Conservation (phyloP, 1,139 yeast species). For the Hyphopichia wangnamkhiaoensis region DNA sequence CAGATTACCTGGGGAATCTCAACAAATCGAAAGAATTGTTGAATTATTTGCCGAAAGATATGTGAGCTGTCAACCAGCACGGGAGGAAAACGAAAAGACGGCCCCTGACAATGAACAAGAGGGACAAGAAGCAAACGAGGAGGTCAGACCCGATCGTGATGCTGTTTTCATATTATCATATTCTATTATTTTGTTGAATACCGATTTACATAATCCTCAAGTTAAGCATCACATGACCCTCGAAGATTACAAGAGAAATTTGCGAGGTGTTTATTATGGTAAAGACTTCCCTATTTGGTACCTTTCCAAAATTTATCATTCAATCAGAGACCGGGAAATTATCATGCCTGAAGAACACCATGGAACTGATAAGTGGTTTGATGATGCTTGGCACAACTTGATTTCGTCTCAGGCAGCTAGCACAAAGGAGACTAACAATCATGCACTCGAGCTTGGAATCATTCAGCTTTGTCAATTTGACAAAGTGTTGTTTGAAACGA, state of each 20-base stretch:
- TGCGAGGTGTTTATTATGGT: conserved; percentile 76
- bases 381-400: conserved; percentile 87
- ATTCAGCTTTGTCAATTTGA: conserved; percentile 55
- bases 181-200: conserved; percentile 75
- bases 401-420: conserved; percentile 51
- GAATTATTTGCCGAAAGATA: conserved; percentile 85
- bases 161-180: conserved; percentile 72
- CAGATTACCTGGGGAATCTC: conserved; percentile 96
- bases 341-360: conserved; percentile 98
- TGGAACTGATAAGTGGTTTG: conserved; percentile 85
- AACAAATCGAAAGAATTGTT: conserved; percentile 89
- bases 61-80: conserved; percentile 54
- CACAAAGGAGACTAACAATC: conserved; percentile 16
- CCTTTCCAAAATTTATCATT: conserved; percentile 72
- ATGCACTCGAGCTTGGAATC: conserved; percentile 21
- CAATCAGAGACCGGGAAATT: conserved; percentile 84
- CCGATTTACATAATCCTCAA: conserved; percentile 78
- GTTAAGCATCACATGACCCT: conserved; percentile 85
- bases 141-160: conserved; percentile 68
- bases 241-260: conserved; percentile 76
- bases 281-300: conserved; percentile 87
- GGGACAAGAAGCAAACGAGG: conserved; percentile 11
- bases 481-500: conserved; percentile 62
- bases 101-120: conserved; percentile 17
- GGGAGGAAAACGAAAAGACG: conserved; percentile 14